phyloP scores from a whole-genome alignment of 768 basidiomycete genomes.

The Rhizopogon rudus region DNA sequence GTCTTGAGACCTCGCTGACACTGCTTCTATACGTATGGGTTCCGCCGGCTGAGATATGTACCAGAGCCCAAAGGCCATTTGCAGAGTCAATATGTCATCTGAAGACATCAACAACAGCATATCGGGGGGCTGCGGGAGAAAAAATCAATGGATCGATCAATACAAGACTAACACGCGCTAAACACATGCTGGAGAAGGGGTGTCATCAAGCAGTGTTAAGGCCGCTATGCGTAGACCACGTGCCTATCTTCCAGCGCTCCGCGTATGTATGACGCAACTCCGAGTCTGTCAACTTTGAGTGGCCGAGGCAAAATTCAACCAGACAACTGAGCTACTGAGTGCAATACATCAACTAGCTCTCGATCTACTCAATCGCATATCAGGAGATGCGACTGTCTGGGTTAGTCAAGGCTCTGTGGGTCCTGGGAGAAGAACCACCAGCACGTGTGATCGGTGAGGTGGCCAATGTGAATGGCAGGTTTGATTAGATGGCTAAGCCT shows the following conservation, averaged over 20 bases:
- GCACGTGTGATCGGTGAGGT: conserved; percentile 2
- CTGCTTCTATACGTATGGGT: not conserved
- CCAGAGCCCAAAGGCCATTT: not conserved
- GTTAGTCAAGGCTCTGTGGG: not conserved
- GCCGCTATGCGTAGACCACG: not conserved
- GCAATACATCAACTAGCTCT: not conserved
- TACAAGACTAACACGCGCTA: not conserved
- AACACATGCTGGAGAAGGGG: not conserved
- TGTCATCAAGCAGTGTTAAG: not conserved
- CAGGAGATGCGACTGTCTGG: not conserved
- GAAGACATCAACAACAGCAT: conserved; percentile 1
- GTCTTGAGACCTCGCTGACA: not conserved
- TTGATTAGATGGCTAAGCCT: not conserved
- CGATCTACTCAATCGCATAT: not conserved
- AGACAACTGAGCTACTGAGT: not conserved
- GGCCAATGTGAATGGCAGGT: not conserved
- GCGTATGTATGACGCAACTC: not conserved
- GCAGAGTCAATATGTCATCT: not conserved
- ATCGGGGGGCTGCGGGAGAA: not conserved
- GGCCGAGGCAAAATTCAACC: not conserved
- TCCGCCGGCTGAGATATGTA: not conserved
- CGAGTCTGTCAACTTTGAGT: not conserved
- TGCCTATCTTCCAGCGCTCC: not conserved
- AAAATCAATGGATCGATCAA: not conserved
- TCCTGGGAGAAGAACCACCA: not conserved